Conservation (phyloP, 805 yeast genomes). For the Clavispora santaluciae region DNA sequence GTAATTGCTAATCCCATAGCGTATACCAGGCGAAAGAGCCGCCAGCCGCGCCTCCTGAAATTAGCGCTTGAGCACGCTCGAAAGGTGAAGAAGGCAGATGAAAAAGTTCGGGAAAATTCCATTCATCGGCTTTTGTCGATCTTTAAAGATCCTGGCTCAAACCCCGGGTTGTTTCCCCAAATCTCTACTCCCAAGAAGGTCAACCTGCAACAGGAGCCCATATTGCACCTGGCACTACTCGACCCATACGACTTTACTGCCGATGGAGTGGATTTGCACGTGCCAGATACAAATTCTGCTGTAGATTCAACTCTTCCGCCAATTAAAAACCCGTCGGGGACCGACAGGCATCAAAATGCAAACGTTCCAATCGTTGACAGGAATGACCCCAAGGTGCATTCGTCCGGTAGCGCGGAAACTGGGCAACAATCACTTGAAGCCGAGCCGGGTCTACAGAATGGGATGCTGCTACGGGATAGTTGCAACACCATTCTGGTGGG, state of each 20-base stretch:
- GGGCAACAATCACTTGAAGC: too few species aligned
- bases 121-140: not conserved
- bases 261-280: too few species aligned
- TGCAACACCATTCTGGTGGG: too few species aligned
- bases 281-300: too few species aligned
- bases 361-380: too few species aligned
- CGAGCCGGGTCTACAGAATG: too few species aligned
- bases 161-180: not conserved
- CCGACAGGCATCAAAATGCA: too few species aligned
- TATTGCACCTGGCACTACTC: not conserved
- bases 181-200: not conserved
- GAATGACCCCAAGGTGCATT: too few species aligned
- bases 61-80: not conserved
- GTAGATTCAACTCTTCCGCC: too few species aligned
- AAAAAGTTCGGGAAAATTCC: not conserved
- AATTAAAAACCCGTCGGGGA: too few species aligned
- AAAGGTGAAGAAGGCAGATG: not conserved
- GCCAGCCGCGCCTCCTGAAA: not conserved
- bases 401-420: too few species aligned
- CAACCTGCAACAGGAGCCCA: not conserved
- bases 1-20: not conserved
- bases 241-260: slow-evolving; percentile 1
- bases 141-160: not conserved
- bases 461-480: too few species aligned
- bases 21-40: not conserved